A percentile compares a stretch with the other conserved stretches of the same genome.
Evolutionary conservation across 2,329 filamentous ascomycete species (phyloP).

Genomic region (Emericellopsis cladophorae): DNA sequence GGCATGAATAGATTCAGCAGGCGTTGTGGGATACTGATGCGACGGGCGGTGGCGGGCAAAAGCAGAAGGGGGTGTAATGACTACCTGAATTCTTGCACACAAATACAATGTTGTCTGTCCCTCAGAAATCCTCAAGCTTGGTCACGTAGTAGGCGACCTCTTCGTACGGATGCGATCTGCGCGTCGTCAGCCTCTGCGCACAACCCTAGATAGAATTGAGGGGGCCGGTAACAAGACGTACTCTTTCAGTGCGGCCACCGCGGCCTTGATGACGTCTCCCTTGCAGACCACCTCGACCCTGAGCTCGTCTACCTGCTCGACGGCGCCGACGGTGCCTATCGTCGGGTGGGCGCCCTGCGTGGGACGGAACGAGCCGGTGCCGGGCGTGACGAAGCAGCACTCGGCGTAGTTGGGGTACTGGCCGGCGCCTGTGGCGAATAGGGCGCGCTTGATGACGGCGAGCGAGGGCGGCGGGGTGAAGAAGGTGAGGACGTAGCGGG

Average conservation of each 20-base stretch:
- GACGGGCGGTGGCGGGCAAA: too few relatives aligned
- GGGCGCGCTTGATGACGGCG: conserved; percentile 38
- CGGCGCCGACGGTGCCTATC: conserved; percentile 41
- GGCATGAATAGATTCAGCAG: conserved; percentile 31
- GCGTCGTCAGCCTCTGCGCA: not conserved
- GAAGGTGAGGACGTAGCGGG: conserved; percentile 30
- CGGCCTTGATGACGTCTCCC: conserved; percentile 39
- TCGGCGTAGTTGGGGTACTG: conserved; percentile 41
- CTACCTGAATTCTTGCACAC: too few relatives aligned
- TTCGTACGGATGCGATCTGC: conserved; percentile 37
- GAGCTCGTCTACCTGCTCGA: conserved; percentile 48
- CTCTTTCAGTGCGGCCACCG: conserved; percentile 53
- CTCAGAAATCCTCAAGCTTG: conserved; percentile 33
- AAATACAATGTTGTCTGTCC: not conserved
- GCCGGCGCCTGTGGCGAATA: conserved; percentile 47
- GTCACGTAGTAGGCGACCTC: conserved; percentile 35
- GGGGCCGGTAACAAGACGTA: conserved; percentile 17
- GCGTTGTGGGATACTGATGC: conserved; percentile 1
- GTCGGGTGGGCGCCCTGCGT: conserved; percentile 47
- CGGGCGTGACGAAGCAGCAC: conserved; percentile 35
- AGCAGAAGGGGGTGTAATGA: too few relatives aligned
- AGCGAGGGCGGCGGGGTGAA: conserved; percentile 30
- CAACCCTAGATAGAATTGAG: not conserved
- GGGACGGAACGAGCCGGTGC: conserved; percentile 55
- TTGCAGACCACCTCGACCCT: conserved; percentile 51